These are phyloP conservation scores for Citrullus mucosospermus DNA, from an alignment of 306 rosid genomes.

Conservation along the genomic window DNA sequence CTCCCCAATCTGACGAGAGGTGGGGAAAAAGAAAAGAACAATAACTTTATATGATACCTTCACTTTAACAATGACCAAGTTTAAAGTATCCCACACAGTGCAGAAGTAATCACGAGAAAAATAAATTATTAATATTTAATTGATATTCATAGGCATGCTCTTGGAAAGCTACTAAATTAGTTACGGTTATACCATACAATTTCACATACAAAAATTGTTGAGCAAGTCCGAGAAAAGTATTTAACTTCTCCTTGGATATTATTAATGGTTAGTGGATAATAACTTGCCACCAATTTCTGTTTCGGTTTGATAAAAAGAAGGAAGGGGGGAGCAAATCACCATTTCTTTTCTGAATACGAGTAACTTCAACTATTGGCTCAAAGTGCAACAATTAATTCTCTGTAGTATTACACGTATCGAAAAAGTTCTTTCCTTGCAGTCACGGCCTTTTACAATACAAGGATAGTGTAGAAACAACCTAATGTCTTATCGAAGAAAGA, in stretches of 20 bases:
- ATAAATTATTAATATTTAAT: not conserved
- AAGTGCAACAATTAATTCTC: no score
- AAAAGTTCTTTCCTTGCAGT: no score
- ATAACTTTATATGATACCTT: not conserved
- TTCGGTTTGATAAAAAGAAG: no score
- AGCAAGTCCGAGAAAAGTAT: not conserved
- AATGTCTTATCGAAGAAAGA: no score
- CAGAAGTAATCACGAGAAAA: not conserved
- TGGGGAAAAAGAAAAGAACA: not conserved
- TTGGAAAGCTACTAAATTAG: not conserved
- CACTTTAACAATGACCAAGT: not conserved
- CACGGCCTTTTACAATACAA: no score
- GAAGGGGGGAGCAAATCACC: no score
- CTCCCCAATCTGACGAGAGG: constrained; percentile 63
- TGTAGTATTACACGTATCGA: no score
- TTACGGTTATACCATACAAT: not conserved
- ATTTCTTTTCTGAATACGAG: no score
- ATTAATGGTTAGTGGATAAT: no score
- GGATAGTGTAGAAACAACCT: no score
- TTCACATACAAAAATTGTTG: not conserved
- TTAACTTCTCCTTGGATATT: no score
- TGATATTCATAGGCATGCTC: not conserved
- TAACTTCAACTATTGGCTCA: not conserved
- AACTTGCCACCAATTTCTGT: no score
- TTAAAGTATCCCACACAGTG: not conserved